Evolutionary conservation across 768 basidiomycete genomes (phyloP), one percentile per base, ranked within the genome.

Genomic region (Pisolithus microcarpus): DNA sequence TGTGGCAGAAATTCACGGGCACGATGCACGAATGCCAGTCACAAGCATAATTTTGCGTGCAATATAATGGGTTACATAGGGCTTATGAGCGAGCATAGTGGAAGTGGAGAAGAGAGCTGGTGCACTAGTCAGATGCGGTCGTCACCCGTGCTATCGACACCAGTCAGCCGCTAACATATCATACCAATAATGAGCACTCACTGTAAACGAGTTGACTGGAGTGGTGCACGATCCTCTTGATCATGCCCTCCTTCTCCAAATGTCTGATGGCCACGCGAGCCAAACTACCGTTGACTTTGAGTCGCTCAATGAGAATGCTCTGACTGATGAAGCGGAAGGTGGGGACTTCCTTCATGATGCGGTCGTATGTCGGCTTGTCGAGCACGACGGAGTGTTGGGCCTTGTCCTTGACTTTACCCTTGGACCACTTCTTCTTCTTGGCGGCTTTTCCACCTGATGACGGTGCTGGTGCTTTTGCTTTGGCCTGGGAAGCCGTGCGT

Each of bases 351-450:
- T 97, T 97, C 66, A 95, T 70, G 78, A 96, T 92, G 65, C 90
- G 88, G 75, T 93, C 91, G 73, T 72, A 95, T 61, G 86, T 88
- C 50, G 84, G 59, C 79, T 97, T 95, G 80, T 98, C 95, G 65
- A 95, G 84, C 60, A 84, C 77, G 72, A 97, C 93, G 62, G 91
- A 81, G 81, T 98, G 94, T 67, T 90, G 85, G 65, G 95, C 91
- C 85, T 98, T 99, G 78, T 99, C 96, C 87, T 99, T 99, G 72
- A 99, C 96, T 77, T 98, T 98, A 70, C 96, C 96, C 82, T 98
- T 98, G 62, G 91, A 96, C 94, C 94, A 97, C 82, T 98, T 98
- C 91, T 98, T 98, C 83, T 98, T 98, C 82, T 97, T 97, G 56
- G 89, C 91, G 65, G 87, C 74, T 71, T 92, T 92, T 68, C 88